Base-by-base conservation (phyloP, 148 eudicot genomes). In the Spergularia marina region DNA sequence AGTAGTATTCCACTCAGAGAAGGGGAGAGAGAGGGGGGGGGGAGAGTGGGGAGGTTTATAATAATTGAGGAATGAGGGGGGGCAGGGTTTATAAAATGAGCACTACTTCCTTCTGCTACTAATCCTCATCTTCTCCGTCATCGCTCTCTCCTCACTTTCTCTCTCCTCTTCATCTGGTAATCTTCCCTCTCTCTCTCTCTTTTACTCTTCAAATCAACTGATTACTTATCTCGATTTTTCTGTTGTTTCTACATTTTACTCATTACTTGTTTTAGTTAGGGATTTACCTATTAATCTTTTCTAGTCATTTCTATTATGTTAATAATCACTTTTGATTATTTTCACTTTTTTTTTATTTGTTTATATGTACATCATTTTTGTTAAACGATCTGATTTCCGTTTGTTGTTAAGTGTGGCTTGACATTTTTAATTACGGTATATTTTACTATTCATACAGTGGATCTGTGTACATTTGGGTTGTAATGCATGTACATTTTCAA, bases 161-260 rank as follows among this genome's bases (percentile, higher is more conserved):
- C 57, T 20, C 12, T 68, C 60, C 12, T 44, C 68, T 55, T 68
- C 25, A 11, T 64, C 80, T 15, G 78, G 78, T 68, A 49, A n/a
- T 7, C 20, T 9, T 25, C 47, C 73, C 10, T 57, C 41, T 44
- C 47, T 51, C 72, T 56, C 34, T 14, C 72, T n/a, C n/a, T 56
- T 18, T 14, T 10, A 10, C 4, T 25, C 40, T 41, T 54, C 30
- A 9, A 2, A 4, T 25, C 0, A 0, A 65, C 17, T 16, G 6
- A 21, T 60, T 10, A 13, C 39, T 65, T 34, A 1, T 23, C 6
- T 41, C 12, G 13, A n/a, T 65, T 55, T 4, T 36, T 2, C 49
- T 0, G 0, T 58, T 13, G 17, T 44, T 64, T 39, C 20, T 64
- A 36, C 30, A 3, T 53, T 70, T 13, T 52, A 30, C n/a, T n/a